These are phyloP conservation scores for Neurospora sp. DNA, from an alignment of 2,329 filamentous ascomycete genomes.

Conservation along the genomic window DNA sequence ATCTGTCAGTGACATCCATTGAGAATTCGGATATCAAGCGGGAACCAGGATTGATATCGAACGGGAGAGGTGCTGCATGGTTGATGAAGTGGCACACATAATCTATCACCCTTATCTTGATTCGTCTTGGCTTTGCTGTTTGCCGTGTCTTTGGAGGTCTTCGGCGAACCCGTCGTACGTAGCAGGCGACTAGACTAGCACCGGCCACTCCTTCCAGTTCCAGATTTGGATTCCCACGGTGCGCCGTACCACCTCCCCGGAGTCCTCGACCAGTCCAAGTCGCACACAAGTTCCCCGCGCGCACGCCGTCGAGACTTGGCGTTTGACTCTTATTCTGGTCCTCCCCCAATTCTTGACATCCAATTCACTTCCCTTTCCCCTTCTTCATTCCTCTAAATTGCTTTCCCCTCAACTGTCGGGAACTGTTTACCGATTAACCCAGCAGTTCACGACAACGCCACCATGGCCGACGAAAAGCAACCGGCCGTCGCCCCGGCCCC, in stretches of 20 bases:
- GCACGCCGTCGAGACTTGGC: neutral
- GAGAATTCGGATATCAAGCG: neutral
- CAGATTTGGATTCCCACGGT: neutral
- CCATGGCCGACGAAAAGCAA: slow-evolving; percentile 14
- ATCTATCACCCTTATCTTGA: neutral
- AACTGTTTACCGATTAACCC: neutral
- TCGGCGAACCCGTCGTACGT: neutral
- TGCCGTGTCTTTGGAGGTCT: neutral
- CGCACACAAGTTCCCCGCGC: neutral
- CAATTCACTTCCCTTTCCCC: neutral
- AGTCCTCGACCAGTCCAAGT: neutral
- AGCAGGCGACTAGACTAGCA: neutral
- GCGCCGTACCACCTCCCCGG: neutral
- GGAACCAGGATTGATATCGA: neutral
- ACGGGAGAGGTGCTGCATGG: neutral
- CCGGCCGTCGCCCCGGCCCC: slow-evolving; percentile 2
- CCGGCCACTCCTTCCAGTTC: neutral
- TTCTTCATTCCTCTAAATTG: neutral
- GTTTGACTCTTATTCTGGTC: neutral
- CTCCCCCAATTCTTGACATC: neutral
- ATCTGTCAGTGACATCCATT: neutral
- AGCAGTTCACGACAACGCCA: neutral
- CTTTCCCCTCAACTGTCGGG: neutral
- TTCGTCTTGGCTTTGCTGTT: neutral
- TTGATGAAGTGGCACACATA: neutral